These are phyloP conservation scores for Aspergillus udagawae DNA, from an alignment of 2,329 filamentous ascomycete genomes.

Conservation along the genomic window DNA sequence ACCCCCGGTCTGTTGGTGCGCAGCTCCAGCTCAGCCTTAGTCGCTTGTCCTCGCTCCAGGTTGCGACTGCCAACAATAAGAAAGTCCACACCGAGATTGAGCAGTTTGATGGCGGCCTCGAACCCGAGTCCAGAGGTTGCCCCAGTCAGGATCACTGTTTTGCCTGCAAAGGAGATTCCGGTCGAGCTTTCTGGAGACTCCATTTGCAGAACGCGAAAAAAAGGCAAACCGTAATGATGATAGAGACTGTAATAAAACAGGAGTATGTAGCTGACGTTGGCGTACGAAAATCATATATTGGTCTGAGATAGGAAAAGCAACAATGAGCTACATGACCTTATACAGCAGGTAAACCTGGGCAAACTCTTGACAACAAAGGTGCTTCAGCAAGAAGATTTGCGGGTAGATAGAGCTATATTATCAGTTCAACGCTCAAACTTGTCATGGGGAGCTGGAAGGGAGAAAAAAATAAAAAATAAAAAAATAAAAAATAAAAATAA, in stretches of 20 bases:
- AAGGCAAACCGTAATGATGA: slow-evolving; percentile 23
- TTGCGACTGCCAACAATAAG: slow-evolving; percentile 48
- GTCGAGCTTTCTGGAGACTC: slow-evolving; percentile 35
- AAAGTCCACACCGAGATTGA: slow-evolving; percentile 37
- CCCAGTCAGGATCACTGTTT: slow-evolving; percentile 49
- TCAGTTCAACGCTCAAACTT: background rate
- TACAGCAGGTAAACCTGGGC: background rate
- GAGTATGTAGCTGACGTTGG: background rate
- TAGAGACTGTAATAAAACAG: background rate
- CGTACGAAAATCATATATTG: background rate
- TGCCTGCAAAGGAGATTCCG: slow-evolving; percentile 39
- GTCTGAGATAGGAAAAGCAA: background rate
- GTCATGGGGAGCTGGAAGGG: background rate
- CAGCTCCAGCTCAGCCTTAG: slow-evolving; percentile 38
- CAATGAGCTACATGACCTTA: background rate
- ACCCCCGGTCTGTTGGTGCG: slow-evolving; percentile 27
- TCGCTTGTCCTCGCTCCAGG: slow-evolving; percentile 38
- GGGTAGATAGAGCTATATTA: background rate
- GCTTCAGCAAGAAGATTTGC: background rate
- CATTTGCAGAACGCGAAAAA: slow-evolving; percentile 26
- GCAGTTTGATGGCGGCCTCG: slow-evolving; percentile 48
- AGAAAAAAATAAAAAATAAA: too few species aligned
- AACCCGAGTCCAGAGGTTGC: slow-evolving; percentile 50
- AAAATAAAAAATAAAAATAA: too few species aligned
- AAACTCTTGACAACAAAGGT: background rate